Percentiles rank a stretch among this genome's conserved stretches.
These are phyloP conservation scores for Aurinia saxatilis DNA, from an alignment of 345 rosid species.

Conservation along the genomic window DNA sequence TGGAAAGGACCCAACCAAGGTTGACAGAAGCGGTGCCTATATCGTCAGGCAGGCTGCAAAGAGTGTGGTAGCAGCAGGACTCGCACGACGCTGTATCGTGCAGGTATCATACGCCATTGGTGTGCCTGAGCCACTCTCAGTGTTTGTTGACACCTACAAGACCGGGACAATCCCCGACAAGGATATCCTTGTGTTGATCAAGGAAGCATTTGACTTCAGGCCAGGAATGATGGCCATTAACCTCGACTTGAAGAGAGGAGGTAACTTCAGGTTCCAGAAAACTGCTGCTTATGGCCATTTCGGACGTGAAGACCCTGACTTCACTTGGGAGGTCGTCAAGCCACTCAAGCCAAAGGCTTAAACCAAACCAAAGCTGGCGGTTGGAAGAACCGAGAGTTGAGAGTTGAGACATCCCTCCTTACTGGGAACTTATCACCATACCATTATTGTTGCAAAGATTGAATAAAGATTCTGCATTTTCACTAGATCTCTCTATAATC, in stretches of 20 bases:
- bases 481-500: neutral
- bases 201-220: conserved; percentile 66
- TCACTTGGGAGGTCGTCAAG: conserved; percentile 72
- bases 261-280: conserved; percentile 67
- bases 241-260: conserved; percentile 68
- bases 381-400: conserved; percentile 14
- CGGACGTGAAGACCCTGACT: conserved; percentile 67
- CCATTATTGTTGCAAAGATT: conserved; percentile 22
- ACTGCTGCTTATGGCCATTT: conserved; percentile 72
- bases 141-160: conserved; percentile 55
- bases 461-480: conserved; percentile 10
- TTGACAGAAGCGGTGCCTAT: conserved; percentile 80
- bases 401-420: neutral
- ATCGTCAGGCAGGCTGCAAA: conserved; percentile 75
- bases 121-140: conserved; percentile 64
- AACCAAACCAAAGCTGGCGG: neutral
- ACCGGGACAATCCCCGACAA: conserved; percentile 52
- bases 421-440: conserved; percentile 22
- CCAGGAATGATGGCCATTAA: conserved; percentile 76
- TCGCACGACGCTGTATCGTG: conserved; percentile 67
- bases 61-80: conserved; percentile 68
- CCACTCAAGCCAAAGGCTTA: conserved; percentile 61
- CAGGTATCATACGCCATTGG: conserved; percentile 77
- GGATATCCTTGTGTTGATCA: conserved; percentile 45
- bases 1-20: conserved; percentile 72